Evolutionary conservation across 2,329 filamentous ascomycete species (phyloP).

Genomic region (Penicillium sp.): DNA sequence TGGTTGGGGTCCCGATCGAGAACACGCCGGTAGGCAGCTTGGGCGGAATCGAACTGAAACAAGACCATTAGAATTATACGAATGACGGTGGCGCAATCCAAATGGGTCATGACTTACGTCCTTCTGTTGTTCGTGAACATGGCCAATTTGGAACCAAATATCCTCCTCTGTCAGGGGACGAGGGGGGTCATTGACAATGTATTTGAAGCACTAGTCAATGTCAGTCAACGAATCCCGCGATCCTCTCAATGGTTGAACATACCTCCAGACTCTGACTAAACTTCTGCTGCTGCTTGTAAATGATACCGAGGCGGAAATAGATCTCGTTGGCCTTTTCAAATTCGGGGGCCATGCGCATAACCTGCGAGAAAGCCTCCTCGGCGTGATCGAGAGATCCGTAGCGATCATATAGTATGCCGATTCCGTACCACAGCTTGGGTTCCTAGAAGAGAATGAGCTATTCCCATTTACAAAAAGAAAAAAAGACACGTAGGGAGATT

Average conservation of each 20-base stretch:
- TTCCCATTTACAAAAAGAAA: not conserved
- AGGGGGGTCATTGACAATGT: slow-evolving; percentile 91
- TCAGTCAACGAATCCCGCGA: not conserved
- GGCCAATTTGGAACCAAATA: slow-evolving; percentile 99
- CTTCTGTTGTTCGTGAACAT: slow-evolving; percentile 98
- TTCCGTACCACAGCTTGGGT: slow-evolving; percentile 97
- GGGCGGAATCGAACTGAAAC: slow-evolving; percentile 84
- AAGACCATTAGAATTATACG: not conserved
- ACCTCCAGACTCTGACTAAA: slow-evolving; percentile 90
- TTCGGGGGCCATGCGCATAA: slow-evolving; percentile 96
- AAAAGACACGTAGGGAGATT: not conserved
- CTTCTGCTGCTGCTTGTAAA: slow-evolving; percentile 98
- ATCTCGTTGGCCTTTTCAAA: slow-evolving; percentile 99
- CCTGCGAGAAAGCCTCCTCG: slow-evolving; percentile 95
- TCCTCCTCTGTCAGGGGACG: slow-evolving; percentile 93
- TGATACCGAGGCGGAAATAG: slow-evolving; percentile 98
- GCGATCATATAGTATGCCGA: slow-evolving; percentile 93
- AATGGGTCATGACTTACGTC: slow-evolving; percentile 64
- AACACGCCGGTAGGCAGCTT: slow-evolving; percentile 87
- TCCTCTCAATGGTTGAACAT: slow-evolving; percentile 26
- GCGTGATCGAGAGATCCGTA: slow-evolving; percentile 96
- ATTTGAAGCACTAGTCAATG: slow-evolving; percentile 80
- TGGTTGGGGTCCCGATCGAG: slow-evolving; percentile 93
- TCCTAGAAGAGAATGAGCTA: slow-evolving; percentile 57
- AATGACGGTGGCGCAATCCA: not conserved